These are phyloP conservation scores for Kalmusia sp. DNA, from an alignment of 2,329 filamentous ascomycete species.

Conservation along the genomic window DNA sequence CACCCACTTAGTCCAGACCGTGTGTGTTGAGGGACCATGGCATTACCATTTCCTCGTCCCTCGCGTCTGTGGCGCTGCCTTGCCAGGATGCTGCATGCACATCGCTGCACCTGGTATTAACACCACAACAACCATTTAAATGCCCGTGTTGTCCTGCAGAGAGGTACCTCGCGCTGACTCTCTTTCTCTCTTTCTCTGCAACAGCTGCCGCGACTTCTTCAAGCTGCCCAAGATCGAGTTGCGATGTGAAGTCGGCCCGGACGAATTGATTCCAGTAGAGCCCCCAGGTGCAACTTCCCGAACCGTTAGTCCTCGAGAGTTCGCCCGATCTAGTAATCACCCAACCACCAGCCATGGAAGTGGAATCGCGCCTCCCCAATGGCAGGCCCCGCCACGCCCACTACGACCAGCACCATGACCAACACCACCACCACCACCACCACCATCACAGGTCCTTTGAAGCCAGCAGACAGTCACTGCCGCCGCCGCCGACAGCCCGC, in stretches of 20 bases:
- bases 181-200: too few relatives aligned
- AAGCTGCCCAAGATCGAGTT: constrained; percentile 48
- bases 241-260: constrained; percentile 40
- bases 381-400: constrained; percentile 21
- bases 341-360: constrained; percentile 32
- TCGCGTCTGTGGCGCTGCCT: constrained; percentile 18
- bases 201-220: constrained; percentile 48
- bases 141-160: not conserved
- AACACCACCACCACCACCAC: constrained; percentile 20
- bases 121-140: constrained; percentile 23
- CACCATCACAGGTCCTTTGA: constrained; percentile 23
- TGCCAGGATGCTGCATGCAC: constrained; percentile 27
- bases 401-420: constrained; percentile 24
- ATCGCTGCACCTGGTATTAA: constrained; percentile 27
- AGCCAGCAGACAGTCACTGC: constrained; percentile 23
- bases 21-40: constrained; percentile 10
- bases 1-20: constrained; percentile 3
- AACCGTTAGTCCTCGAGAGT: constrained; percentile 25
- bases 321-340: constrained; percentile 20
- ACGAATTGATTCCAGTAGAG: constrained; percentile 32
- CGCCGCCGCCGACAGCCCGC: constrained; percentile 24
- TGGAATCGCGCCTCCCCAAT: constrained; percentile 33
- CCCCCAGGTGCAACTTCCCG: constrained; percentile 32
- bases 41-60: too few relatives aligned
- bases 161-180: constrained; percentile 8